Evolutionary conservation across 2,329 filamentous ascomycete species (phyloP).

Genomic region (Monosporascus ibericus): DNA sequence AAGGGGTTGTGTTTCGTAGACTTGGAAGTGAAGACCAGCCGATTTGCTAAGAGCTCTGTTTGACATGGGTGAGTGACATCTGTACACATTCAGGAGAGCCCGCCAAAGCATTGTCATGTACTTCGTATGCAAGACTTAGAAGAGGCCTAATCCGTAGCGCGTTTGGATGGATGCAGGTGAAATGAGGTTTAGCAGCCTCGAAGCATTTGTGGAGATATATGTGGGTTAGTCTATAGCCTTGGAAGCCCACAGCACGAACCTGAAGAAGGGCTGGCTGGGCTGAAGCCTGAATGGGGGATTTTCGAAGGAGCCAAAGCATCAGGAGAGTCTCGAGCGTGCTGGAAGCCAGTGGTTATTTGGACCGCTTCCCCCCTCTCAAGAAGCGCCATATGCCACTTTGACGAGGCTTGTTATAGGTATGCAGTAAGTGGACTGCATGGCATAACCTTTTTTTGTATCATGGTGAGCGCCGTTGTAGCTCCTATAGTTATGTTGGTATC

Average conservation of each 20-base stretch:
- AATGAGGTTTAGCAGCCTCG: constrained; percentile 20
- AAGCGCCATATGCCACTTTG: neutral
- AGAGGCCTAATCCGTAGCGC: constrained; percentile 1
- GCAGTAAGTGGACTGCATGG: neutral
- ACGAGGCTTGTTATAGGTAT: neutral
- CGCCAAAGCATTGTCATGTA: too few relatives aligned
- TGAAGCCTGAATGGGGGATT: neutral
- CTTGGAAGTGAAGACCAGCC: neutral
- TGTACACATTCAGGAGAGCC: neutral
- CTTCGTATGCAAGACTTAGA: too few relatives aligned
- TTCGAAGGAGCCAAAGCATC: neutral
- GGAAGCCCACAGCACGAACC: constrained; percentile 4
- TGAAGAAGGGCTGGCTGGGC: neutral
- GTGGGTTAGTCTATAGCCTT: constrained; percentile 3
- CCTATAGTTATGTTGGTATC: too few relatives aligned
- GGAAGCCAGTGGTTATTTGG: neutral
- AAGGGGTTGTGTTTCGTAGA: neutral
- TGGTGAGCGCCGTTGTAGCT: too few relatives aligned
- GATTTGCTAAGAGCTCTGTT: neutral
- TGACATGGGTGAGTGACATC: neutral
- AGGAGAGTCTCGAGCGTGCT: neutral
- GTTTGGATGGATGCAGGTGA: constrained; percentile 15
- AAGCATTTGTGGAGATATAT: constrained; percentile 10
- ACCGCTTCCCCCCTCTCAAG: neutral
- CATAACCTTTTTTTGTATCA: too few relatives aligned